Evolutionary conservation across 164 flowering plant species (phyloP).

Genomic region (Hamamelis virginiana): DNA sequence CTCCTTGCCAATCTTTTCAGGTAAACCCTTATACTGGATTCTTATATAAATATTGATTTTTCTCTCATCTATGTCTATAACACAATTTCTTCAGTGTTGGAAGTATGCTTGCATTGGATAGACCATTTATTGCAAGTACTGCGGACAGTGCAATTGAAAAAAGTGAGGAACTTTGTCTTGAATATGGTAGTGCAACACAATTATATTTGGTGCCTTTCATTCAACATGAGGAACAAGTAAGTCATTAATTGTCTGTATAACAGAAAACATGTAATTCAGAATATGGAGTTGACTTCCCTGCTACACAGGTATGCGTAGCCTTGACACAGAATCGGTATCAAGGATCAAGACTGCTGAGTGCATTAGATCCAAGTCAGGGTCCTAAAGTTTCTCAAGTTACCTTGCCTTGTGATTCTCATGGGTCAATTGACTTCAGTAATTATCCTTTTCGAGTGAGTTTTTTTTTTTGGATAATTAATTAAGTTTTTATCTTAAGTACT

Average conservation of each 20-base stretch:
- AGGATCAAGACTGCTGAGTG: constrained; percentile 51
- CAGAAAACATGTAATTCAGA: not conserved
- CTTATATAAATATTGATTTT: not conserved
- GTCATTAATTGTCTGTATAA: constrained; percentile 7
- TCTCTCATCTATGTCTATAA: constrained; percentile 9
- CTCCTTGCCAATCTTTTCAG: constrained; percentile 79
- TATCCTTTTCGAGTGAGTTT: constrained; percentile 84
- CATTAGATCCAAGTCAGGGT: constrained; percentile 52
- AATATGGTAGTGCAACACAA: constrained; percentile 93
- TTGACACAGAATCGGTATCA: constrained; percentile 60
- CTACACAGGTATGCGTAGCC: constrained; percentile 58
- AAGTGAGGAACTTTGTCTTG: constrained; percentile 67
- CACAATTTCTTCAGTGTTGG: constrained; percentile 55
- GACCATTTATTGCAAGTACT: constrained; percentile 71
- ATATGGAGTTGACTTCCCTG: constrained; percentile 10
- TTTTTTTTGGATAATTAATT: too few species aligned
- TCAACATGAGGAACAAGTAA: constrained; percentile 80
- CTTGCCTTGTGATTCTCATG: constrained; percentile 87
- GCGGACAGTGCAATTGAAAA: constrained; percentile 40
- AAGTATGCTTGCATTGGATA: constrained; percentile 88
- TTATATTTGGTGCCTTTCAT: constrained; percentile 77
- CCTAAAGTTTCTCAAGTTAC: constrained; percentile 79
- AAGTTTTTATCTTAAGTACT: not conserved
- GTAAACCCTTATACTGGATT: constrained; percentile 29
- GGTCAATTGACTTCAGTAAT: constrained; percentile 83